A percentile compares a stretch with the other conserved stretches of the same genome.
phyloP scores from a whole-genome alignment of 495 filamentous ascomycete species.

The Penicillium mononematosum region DNA sequence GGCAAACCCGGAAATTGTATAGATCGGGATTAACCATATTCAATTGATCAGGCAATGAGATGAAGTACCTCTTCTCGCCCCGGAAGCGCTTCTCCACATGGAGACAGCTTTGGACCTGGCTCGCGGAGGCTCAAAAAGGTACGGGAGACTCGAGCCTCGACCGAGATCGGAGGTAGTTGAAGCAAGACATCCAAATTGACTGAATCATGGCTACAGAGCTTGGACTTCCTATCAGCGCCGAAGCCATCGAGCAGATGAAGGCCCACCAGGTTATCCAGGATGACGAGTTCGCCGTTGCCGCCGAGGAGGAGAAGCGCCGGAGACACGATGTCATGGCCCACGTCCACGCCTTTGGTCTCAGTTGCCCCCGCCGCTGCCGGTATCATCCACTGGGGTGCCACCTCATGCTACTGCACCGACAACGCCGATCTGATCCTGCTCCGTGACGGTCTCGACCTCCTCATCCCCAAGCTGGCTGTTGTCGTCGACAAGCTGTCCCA shows the following conservation, averaged over 20 bases:
- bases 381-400: constrained; percentile 81
- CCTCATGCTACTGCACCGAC: constrained; percentile 70
- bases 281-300: constrained; percentile 72
- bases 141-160: constrained; percentile 16
- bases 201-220: constrained; percentile 41
- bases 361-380: constrained; percentile 79
- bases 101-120: constrained; percentile 78
- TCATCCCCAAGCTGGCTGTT: constrained; percentile 82
- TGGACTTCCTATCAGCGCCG: constrained; percentile 59
- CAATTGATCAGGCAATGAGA: constrained; percentile 43
- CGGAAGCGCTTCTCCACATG: constrained; percentile 71
- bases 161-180: constrained; percentile 21
- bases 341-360: constrained; percentile 69
- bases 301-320: constrained; percentile 75
- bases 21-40: constrained; percentile 20
- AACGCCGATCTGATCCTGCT: constrained; percentile 88
- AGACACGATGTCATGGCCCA: constrained; percentile 72
- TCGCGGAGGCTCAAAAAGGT: constrained; percentile 80
- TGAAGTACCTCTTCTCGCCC: constrained; percentile 64
- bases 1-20: constrained; percentile 11
- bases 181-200: constrained; percentile 26
- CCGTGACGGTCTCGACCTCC: constrained; percentile 67
- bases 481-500: constrained; percentile 75
- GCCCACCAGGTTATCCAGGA: constrained; percentile 71
- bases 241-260: constrained; percentile 74